Conservation (phyloP, 225 moss, liverwort and hornwort species). For the Polytrichum commune region DNA sequence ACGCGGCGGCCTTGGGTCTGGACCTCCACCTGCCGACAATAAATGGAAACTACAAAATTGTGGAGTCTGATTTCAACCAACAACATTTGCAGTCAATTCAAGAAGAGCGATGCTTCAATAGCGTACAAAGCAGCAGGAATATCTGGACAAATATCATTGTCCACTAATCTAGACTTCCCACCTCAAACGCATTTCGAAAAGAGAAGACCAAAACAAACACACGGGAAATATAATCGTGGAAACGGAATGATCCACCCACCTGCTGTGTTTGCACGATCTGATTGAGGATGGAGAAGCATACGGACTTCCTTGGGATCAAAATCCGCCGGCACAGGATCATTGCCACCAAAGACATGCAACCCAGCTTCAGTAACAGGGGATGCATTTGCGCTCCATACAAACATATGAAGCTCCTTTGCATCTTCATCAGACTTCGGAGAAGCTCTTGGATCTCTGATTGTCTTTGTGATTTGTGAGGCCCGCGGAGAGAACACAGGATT, state of each 20-base stretch:
- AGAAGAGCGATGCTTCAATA: too few relatives aligned
- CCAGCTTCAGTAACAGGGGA: constrained; percentile 86
- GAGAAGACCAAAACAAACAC: too few relatives aligned
- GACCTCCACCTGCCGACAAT: constrained; percentile 14
- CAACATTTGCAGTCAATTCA: too few relatives aligned
- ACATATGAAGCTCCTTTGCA: constrained; percentile 68
- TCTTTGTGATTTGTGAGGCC: constrained; percentile 71
- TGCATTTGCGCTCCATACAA: constrained; percentile 69
- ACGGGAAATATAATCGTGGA: background rate
- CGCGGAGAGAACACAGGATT: constrained; percentile 72
- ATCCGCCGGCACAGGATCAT: constrained; percentile 43
- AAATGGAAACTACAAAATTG: too few relatives aligned
- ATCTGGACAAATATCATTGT: too few relatives aligned
- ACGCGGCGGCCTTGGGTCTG: constrained; percentile 43
- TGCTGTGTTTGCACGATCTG: constrained; percentile 40
- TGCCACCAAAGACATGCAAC: constrained; percentile 67
- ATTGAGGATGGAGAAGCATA: constrained; percentile 65
- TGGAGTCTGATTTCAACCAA: too few relatives aligned
- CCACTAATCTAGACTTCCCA: too few relatives aligned
- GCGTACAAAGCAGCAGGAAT: too few relatives aligned
- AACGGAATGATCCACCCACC: constrained; percentile 13
- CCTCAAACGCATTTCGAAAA: too few relatives aligned
- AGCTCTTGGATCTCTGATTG: constrained; percentile 44
- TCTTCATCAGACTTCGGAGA: constrained; percentile 66
- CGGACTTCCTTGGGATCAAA: constrained; percentile 86